Evolutionary conservation across 768 basidiomycete genomes (phyloP).

Genomic region (Suillus occidentalis): DNA sequence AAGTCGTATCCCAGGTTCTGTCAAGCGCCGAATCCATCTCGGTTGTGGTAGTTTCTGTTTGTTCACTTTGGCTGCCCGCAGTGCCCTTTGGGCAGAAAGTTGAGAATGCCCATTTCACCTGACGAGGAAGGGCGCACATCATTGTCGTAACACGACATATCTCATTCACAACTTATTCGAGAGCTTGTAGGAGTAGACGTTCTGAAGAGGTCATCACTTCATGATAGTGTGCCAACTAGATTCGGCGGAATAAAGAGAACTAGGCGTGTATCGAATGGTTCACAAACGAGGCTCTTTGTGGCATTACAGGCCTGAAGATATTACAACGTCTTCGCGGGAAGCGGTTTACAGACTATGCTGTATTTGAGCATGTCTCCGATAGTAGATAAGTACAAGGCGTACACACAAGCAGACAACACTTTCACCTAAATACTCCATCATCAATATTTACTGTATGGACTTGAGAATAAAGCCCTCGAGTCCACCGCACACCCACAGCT

Average conservation of each 20-base stretch:
- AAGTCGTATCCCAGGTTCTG: not conserved
- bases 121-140: constrained; percentile 14
- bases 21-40: not conserved
- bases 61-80: not conserved
- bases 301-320: too few relatives aligned
- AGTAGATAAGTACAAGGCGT: not conserved
- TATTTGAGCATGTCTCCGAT: not conserved
- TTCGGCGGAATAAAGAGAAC: not conserved
- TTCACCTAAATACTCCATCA: constrained; percentile 9
- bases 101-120: not conserved
- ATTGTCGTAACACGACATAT: constrained; percentile 17
- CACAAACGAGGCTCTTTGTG: not conserved
- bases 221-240: not conserved
- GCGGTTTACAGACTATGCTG: not conserved
- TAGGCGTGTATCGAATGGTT: not conserved
- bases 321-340: not conserved
- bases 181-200: not conserved
- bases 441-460: constrained; percentile 43
- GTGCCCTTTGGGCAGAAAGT: not conserved
- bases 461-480: constrained; percentile 90
- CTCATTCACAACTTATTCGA: constrained; percentile 29
- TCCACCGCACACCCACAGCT: constrained; percentile 95
- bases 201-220: not conserved
- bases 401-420: not conserved
- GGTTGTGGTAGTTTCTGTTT: not conserved